Percentiles rank a stretch among this genome's conserved stretches.
Evolutionary conservation across 2,329 filamentous ascomycete species (phyloP).

Genomic region (Pyrenophora graminea): DNA sequence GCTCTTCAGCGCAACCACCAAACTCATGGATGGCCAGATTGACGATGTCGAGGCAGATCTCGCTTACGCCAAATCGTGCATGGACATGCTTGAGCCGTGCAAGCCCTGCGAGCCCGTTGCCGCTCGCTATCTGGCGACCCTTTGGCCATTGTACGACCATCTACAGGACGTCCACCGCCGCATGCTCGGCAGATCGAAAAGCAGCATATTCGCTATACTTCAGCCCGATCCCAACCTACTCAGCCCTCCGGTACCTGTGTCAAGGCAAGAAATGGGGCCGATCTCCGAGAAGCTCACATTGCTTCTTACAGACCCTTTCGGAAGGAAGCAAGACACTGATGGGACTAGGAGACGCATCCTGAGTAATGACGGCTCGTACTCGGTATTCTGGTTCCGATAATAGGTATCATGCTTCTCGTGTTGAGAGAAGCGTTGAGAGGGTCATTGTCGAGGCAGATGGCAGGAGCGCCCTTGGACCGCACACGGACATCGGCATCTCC

Average conservation of each 20-base stretch:
- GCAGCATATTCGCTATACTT: conserved; percentile 41
- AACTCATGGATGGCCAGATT: conserved; percentile 39
- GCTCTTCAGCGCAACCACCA: conserved; percentile 41
- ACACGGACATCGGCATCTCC: too few species aligned
- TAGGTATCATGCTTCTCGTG: too few species aligned
- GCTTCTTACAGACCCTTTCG: conserved; percentile 44
- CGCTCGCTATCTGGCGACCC: conserved; percentile 36
- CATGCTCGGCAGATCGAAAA: conserved; percentile 38
- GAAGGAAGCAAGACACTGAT: conserved; percentile 36
- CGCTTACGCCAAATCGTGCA: conserved; percentile 39
- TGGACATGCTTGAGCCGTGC: conserved; percentile 43
- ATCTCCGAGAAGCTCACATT: conserved; percentile 42
- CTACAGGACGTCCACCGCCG: conserved; percentile 40
- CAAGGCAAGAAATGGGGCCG: conserved; percentile 40
- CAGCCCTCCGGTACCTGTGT: conserved; percentile 37
- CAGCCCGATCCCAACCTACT: conserved; percentile 30
- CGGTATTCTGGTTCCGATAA: conserved; percentile 45
- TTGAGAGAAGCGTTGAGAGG: too few species aligned
- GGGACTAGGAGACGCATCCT: conserved; percentile 36
- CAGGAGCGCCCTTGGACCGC: too few species aligned
- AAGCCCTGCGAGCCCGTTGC: conserved; percentile 41
- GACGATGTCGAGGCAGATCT: conserved; percentile 41
- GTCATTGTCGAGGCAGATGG: too few species aligned
- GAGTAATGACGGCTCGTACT: conserved; percentile 39
- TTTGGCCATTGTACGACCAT: conserved; percentile 43